These are phyloP conservation scores for Dothideomycetes sp. DNA, from an alignment of 2,329 filamentous ascomycete genomes.

Conservation along the genomic window DNA sequence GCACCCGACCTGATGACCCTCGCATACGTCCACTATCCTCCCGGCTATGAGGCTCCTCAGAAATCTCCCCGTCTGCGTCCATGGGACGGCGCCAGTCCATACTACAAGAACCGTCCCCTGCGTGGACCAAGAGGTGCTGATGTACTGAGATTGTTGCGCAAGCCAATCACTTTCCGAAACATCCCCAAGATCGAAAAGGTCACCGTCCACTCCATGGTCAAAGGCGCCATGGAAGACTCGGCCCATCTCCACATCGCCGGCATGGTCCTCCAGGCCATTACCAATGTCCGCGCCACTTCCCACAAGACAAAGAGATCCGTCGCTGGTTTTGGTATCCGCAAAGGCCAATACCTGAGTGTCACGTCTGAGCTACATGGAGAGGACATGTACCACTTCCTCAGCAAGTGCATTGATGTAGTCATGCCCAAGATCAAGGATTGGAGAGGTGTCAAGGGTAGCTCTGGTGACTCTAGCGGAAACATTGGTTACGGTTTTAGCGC, in stretches of 20 bases:
- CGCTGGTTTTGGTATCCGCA: slow-evolving; percentile 61
- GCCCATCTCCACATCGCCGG: slow-evolving; percentile 71
- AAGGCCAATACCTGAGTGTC: slow-evolving; percentile 60
- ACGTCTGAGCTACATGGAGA: slow-evolving; percentile 71
- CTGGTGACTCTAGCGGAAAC: slow-evolving; percentile 83
- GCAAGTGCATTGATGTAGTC: slow-evolving; percentile 82
- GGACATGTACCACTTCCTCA: slow-evolving; percentile 78
- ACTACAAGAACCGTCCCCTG: slow-evolving; percentile 82
- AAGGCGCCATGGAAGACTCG: slow-evolving; percentile 56
- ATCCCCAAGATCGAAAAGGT: slow-evolving; percentile 73
- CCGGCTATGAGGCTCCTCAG: slow-evolving; percentile 53
- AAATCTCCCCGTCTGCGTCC: slow-evolving; percentile 59
- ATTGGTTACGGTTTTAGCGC: slow-evolving; percentile 69
- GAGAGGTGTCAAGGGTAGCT: slow-evolving; percentile 63
- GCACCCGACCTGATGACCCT: slow-evolving; percentile 81
- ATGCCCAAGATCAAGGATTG: slow-evolving; percentile 95
- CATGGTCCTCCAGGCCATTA: slow-evolving; percentile 76
- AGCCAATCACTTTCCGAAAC: slow-evolving; percentile 65
- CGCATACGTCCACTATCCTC: slow-evolving; percentile 75
- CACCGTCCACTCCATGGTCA: slow-evolving; percentile 67
- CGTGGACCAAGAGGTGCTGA: slow-evolving; percentile 75
- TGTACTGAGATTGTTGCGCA: slow-evolving; percentile 56
- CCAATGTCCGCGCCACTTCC: slow-evolving; percentile 59
- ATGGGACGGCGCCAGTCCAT: slow-evolving; percentile 87
- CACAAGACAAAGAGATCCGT: slow-evolving; percentile 63